These are phyloP conservation scores for Phytophthora europaea DNA, from an alignment of 352 stramenopile genomes.

Conservation along the genomic window DNA sequence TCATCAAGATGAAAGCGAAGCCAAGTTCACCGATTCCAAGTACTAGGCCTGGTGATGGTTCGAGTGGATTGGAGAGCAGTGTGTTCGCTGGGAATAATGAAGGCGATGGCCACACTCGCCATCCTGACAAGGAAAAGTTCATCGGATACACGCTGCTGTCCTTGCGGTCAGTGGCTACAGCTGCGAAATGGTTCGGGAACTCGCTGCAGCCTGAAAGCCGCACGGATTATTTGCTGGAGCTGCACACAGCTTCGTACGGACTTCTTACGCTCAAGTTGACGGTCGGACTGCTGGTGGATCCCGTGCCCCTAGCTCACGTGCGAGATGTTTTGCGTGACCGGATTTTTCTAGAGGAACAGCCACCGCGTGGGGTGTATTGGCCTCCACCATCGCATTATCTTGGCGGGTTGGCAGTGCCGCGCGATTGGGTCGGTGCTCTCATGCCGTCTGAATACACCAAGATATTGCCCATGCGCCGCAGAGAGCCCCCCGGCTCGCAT, in stretches of 20 bases:
- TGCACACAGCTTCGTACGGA: slow-evolving; percentile 65
- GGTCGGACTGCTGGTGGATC: slow-evolving; percentile 71
- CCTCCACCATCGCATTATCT: slow-evolving; percentile 57
- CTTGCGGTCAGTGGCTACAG: slow-evolving; percentile 59
- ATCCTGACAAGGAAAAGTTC: slow-evolving; percentile 41
- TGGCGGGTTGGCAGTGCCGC: slow-evolving; percentile 55
- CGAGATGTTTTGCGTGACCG: slow-evolving; percentile 59
- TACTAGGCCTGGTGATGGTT: not conserved
- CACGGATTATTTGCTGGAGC: slow-evolving; percentile 72
- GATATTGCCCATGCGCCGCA: slow-evolving; percentile 51
- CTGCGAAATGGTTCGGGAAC: slow-evolving; percentile 69
- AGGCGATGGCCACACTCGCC: slow-evolving; percentile 1
- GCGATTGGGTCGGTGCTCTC: slow-evolving; percentile 75
- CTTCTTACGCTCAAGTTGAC: slow-evolving; percentile 84
- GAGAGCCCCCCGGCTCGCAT: not conserved
- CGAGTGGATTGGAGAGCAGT: not conserved
- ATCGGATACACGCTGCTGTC: slow-evolving; percentile 69
- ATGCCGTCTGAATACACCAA: slow-evolving; percentile 81
- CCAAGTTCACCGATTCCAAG: slow-evolving; percentile 7
- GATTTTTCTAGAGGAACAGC: slow-evolving; percentile 67
- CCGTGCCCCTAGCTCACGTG: slow-evolving; percentile 61
- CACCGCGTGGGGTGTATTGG: slow-evolving; percentile 65
- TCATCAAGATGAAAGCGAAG: slow-evolving; percentile 76
- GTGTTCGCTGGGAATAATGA: not conserved
- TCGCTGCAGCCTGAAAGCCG: slow-evolving; percentile 61